Evolutionary conservation across 2,329 filamentous ascomycete genomes (phyloP).

Genomic region (Hymenoscyphus repandus): DNA sequence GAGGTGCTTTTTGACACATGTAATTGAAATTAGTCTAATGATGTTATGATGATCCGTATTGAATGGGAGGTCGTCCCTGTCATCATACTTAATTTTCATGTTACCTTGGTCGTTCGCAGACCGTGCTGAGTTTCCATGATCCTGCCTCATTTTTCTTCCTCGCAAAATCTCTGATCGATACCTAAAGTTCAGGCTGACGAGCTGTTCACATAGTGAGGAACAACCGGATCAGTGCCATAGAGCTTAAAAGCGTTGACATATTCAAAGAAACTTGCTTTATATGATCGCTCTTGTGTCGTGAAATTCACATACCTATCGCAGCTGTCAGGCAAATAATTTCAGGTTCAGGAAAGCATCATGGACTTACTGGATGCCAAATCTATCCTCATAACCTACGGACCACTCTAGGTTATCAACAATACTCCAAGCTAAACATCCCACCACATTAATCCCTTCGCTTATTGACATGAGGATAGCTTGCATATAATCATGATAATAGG

Average conservation of each 20-base stretch:
- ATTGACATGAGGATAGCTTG: constrained; percentile 60
- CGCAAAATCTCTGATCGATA: too few species aligned
- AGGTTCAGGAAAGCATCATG: neutral
- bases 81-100: too few species aligned
- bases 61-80: too few species aligned
- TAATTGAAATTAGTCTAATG: too few species aligned
- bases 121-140: too few species aligned
- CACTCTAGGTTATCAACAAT: constrained; percentile 56
- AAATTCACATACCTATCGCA: constrained; percentile 15
- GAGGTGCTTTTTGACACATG: too few species aligned
- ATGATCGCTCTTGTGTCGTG: constrained; percentile 26
- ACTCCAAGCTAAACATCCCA: constrained; percentile 82
- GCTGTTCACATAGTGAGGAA: constrained; percentile 17
- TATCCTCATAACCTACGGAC: constrained; percentile 35
- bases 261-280: constrained; percentile 27
- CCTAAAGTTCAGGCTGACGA: too few species aligned
- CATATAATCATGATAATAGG: constrained; percentile 75
- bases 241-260: constrained; percentile 27
- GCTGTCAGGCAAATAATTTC: neutral
- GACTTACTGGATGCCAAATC: constrained; percentile 25
- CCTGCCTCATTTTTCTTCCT: too few species aligned
- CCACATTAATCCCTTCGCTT: constrained; percentile 73
- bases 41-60: too few species aligned
- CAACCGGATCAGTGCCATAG: constrained; percentile 25
- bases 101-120: too few species aligned